Evolutionary conservation across 169 alveolate species (phyloP).

Genomic region (Plasmodium chabaudi): DNA sequence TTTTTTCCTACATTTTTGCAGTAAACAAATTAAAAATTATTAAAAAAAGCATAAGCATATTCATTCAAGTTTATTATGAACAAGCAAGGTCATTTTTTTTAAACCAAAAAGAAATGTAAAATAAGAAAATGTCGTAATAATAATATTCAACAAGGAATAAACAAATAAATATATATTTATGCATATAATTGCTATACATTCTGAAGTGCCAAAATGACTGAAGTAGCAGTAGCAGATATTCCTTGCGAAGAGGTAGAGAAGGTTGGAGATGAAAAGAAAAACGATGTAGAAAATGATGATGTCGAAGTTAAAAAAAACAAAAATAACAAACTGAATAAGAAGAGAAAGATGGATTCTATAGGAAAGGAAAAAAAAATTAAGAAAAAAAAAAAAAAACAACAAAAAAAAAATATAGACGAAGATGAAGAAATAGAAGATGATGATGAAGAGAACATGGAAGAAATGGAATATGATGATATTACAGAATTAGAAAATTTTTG

Average conservation of each 20-base stretch:
- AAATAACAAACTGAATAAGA: not conserved
- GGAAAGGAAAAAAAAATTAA: not conserved
- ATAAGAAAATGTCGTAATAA: too few relatives aligned
- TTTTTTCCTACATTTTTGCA: too few relatives aligned
- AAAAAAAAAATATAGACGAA: not conserved
- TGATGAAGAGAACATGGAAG: not conserved
- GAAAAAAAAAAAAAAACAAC: not conserved
- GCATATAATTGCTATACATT: too few relatives aligned
- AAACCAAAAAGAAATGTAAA: too few relatives aligned
- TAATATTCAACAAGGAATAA: too few relatives aligned
- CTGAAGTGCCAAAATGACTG: too few relatives aligned
- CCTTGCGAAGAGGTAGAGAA: not conserved
- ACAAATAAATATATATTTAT: too few relatives aligned
- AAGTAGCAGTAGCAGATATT: too few relatives aligned
- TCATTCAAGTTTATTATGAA: too few relatives aligned
- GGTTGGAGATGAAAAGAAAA: not conserved
- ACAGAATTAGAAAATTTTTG: slow-evolving; percentile 26
- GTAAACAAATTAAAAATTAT: too few relatives aligned
- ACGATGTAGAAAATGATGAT: not conserved
- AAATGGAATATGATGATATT: not conserved
- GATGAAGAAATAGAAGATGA: not conserved
- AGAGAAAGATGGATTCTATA: not conserved
- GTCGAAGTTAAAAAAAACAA: not conserved
- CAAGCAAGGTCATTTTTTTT: too few relatives aligned
- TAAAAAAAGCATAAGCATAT: too few relatives aligned